Evolutionary conservation across 768 basidiomycete species (phyloP).

Genomic region (Suillus decipiens): DNA sequence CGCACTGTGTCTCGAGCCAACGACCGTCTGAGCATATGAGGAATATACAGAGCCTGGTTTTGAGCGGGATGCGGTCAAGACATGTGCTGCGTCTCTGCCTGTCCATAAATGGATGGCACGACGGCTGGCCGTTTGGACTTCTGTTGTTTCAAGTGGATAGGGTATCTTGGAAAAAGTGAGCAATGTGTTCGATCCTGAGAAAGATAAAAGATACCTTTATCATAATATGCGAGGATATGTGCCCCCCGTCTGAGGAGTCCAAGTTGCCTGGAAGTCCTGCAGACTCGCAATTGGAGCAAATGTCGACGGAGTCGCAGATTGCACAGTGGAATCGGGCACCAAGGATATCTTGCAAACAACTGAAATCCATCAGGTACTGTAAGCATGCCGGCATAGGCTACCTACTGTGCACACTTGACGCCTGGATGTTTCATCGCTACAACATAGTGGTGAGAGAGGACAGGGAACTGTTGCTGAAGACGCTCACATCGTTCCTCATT

Average conservation of each 20-base stretch:
- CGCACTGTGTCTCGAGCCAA: conserved; percentile 47
- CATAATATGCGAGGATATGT: conserved; percentile 86
- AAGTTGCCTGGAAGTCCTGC: conserved; percentile 84
- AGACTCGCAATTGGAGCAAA: conserved; percentile 85
- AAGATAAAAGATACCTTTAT: conserved; percentile 71
- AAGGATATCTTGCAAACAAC: conserved; percentile 87
- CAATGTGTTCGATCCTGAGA: conserved; percentile 7
- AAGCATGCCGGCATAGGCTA: conserved; percentile 11
- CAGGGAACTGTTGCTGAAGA: neutral
- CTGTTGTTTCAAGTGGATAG: conserved; percentile 69
- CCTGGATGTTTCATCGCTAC: conserved; percentile 77
- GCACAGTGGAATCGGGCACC: conserved; percentile 94
- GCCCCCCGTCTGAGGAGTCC: conserved; percentile 75
- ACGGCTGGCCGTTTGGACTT: conserved; percentile 76
- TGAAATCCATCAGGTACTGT: conserved; percentile 30
- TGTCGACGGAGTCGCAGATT: conserved; percentile 81
- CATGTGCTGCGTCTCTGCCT: conserved; percentile 68
- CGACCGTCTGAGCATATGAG: conserved; percentile 66
- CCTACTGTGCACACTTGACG: conserved; percentile 86
- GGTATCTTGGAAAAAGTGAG: conserved; percentile 63
- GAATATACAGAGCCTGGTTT: conserved; percentile 62
- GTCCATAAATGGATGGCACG: conserved; percentile 77
- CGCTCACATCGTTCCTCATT: conserved; percentile 64
- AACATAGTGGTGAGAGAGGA: conserved; percentile 11
- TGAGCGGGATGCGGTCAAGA: conserved; percentile 48